Conservation (phyloP, 2,329 filamentous ascomycete genomes). For the Pleurostoma richardsiae region DNA sequence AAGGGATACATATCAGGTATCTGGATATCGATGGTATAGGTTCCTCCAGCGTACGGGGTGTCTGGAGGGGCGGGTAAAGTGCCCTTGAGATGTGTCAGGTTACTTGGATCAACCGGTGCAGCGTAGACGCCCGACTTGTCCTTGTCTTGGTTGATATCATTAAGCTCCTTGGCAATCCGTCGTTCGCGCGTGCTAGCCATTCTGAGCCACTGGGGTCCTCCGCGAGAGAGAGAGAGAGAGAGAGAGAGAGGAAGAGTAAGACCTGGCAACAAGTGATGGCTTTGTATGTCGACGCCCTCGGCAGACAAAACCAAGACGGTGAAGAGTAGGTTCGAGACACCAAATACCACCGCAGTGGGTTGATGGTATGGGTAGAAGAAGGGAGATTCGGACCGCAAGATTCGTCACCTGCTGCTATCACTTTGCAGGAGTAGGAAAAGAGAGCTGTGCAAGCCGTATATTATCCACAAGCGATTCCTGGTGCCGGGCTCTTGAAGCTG, state of each 20-base stretch:
- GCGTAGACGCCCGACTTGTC: slow-evolving; percentile 72
- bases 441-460: too few species aligned
- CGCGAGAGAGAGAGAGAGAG: not conserved
- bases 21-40: slow-evolving; percentile 75
- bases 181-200: slow-evolving; percentile 50
- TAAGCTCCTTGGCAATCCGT: slow-evolving; percentile 70
- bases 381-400: too few species aligned
- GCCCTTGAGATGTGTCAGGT: slow-evolving; percentile 78
- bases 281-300: too few species aligned
- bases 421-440: too few species aligned
- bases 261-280: not conserved
- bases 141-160: slow-evolving; percentile 67
- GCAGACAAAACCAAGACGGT: too few species aligned
- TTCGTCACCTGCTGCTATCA: too few species aligned
- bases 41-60: slow-evolving; percentile 87
- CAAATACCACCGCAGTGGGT: too few species aligned
- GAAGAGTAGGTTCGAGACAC: too few species aligned
- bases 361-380: too few species aligned
- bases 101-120: slow-evolving; percentile 56
- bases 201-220: slow-evolving; percentile 5
- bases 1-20: slow-evolving; percentile 92
- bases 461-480: too few species aligned
- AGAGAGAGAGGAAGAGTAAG: not conserved
- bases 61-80: slow-evolving; percentile 83
- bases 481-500: too few species aligned